Percentiles rank a stretch among this genome's conserved stretches.
Conservation (phyloP, 1,284 basidiomycete genomes). For the Boletus semigastroideus region DNA sequence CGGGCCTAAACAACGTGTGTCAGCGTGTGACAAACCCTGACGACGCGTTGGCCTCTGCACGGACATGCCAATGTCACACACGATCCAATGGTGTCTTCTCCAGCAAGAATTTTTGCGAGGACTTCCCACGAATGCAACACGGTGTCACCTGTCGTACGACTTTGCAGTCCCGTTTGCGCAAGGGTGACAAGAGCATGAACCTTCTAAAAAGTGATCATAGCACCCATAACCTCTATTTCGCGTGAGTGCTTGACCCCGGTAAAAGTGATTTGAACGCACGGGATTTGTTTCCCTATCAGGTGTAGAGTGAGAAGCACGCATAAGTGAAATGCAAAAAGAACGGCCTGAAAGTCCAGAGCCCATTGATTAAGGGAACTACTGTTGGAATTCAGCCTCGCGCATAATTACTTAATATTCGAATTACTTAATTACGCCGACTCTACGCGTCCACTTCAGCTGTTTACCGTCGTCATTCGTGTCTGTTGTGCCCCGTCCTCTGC, state of each 20-base stretch:
- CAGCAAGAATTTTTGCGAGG: slow-evolving; percentile 81
- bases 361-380: slow-evolving; percentile 96
- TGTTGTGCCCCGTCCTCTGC: no score
- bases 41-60: slow-evolving; percentile 32
- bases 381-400: no score
- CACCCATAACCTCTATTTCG: slow-evolving; percentile 84
- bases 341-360: slow-evolving; percentile 88
- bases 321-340: no score
- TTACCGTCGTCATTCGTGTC: no score
- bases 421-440: no score
- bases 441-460: no score
- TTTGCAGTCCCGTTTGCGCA: background rate
- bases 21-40: background rate
- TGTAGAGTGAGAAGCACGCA: background rate
- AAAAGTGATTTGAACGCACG: slow-evolving; percentile 50
- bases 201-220: slow-evolving; percentile 90
- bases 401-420: no score
- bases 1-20: slow-evolving; percentile 61
- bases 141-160: slow-evolving; percentile 73
- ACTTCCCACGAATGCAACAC: slow-evolving; percentile 97
- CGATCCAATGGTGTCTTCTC: slow-evolving; percentile 76
- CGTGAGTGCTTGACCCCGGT: background rate
- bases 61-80: slow-evolving; percentile 94
- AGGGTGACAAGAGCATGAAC: slow-evolving; percentile 35
- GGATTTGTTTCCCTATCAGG: slow-evolving; percentile 89